A percentile compares a stretch with the other conserved stretches of the same genome.
phyloP scores from a whole-genome alignment of 1,139 yeast genomes.

The Saccharomyces hybrid region DNA sequence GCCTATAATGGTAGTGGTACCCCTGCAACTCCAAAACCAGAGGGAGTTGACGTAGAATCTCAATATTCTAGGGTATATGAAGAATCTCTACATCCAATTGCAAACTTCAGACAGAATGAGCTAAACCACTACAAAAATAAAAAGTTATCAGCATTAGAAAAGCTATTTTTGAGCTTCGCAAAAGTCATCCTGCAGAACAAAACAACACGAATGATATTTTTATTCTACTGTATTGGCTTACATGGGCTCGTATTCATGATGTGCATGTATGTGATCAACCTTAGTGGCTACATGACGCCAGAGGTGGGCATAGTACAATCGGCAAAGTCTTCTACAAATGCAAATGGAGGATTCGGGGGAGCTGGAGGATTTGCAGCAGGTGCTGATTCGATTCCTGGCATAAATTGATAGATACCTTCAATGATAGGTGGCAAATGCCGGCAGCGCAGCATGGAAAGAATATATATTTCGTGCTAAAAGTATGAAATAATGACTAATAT shows the following conservation, averaged over 20 bases:
- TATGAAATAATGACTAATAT: not conserved
- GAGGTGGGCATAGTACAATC: constrained; percentile 37
- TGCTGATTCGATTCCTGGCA: not conserved
- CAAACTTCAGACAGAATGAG: constrained; percentile 72
- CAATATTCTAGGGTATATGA: constrained; percentile 62
- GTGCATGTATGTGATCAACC: constrained; percentile 49
- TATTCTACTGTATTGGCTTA: constrained; percentile 64
- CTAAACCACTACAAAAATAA: constrained; percentile 62
- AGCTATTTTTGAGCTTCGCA: constrained; percentile 68
- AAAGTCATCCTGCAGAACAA: constrained; percentile 68
- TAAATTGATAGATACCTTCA: not conserved
- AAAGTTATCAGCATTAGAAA: constrained; percentile 66
- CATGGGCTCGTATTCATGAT: constrained; percentile 68
- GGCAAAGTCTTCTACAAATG: not conserved
- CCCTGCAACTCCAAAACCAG: constrained; percentile 9
- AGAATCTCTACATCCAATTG: constrained; percentile 73
- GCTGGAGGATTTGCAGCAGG: not conserved
- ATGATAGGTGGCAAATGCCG: not conserved
- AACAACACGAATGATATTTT: constrained; percentile 62
- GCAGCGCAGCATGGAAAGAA: not conserved
- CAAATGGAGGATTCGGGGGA: not conserved
- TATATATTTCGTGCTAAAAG: not conserved
- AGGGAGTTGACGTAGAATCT: constrained; percentile 43
- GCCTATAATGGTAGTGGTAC: constrained; percentile 16
- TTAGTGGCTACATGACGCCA: constrained; percentile 41